phyloP scores from a whole-genome alignment of 306 rosid species.

The Fragaria ananassa region DNA sequence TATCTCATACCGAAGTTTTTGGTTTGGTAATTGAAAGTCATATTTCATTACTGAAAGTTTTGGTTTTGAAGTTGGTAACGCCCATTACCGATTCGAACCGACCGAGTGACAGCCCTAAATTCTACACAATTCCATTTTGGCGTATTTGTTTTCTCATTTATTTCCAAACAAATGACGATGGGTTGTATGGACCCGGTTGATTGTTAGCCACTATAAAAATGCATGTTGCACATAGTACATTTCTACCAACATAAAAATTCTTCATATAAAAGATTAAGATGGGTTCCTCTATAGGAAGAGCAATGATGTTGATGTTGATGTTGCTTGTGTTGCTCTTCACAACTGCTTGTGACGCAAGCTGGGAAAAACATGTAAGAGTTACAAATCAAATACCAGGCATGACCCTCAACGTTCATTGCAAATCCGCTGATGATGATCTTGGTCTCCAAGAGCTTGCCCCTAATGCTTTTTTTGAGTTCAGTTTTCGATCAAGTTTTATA shows the following conservation, averaged over 20 bases:
- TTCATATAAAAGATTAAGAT: not conserved
- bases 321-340: not conserved
- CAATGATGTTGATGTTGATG: not conserved
- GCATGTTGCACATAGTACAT: not conserved
- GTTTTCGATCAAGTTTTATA: not conserved
- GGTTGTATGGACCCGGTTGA: too few species aligned
- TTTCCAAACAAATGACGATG: too few species aligned
- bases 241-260: not conserved
- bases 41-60: too few species aligned
- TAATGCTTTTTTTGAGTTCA: not conserved
- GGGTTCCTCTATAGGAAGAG: not conserved
- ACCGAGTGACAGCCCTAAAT: too few species aligned
- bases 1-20: too few species aligned
- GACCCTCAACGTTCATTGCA: not conserved
- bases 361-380: not conserved
- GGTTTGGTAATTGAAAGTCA: too few species aligned
- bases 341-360: not conserved
- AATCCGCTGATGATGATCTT: not conserved
- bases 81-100: too few species aligned
- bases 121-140: too few species aligned
- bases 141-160: too few species aligned
- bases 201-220: not conserved
- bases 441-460: not conserved
- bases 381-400: not conserved
- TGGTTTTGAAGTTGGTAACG: too few species aligned